Base-by-base conservation (phyloP, 2,329 filamentous ascomycete species). In the Clarireedia paspali region DNA sequence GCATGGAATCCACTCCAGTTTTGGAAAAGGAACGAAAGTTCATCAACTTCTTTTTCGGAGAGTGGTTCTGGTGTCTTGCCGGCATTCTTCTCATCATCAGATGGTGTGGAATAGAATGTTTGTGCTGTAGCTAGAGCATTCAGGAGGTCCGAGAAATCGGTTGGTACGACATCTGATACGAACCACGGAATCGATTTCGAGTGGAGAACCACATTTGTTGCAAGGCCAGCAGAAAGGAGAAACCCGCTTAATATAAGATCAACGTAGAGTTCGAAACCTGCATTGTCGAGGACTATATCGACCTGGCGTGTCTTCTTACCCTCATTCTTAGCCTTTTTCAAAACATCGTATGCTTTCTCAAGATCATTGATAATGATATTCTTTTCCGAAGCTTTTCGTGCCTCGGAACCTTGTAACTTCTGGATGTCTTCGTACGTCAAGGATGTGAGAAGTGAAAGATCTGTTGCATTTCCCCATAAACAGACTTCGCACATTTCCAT, bases 171-270 rank as follows among this genome's bases (percentile, higher is more conserved):
- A 66, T 99, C 94, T 0, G 91, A 96, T 48, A 99, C 94, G 69
- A 97, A 99, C 94, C 94, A 99, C 0, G 94, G 94, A 57, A 99
- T 91, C 23, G 84, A 86, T 74, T 99, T 99, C 51, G 94, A 91
- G 67, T 96, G 91, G 9, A 99, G 80, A 20, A 97, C 84, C 14
- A 99, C 79, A 24, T 84, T 83, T 0, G 91, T 96, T 0, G 94
- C 94, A 5, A 99, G 82, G 0, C 87, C 89, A 0, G 90, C 79
- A 0, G 89, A 85, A 6, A 99, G 78, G 14, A 99, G 78, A 69
- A 95, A 99, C 0, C 91, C 92, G 0, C 90, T 91, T 2, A 99
- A 80, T 56, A 97, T 85, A 9, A 99, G 79, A 68, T 99, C 94
- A 62, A 97, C 94, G 68, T 91, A 99, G 12, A 99, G 81, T 76